Base-by-base conservation (phyloP, 148 eudicot species). In the Heliosperma pusillum region DNA sequence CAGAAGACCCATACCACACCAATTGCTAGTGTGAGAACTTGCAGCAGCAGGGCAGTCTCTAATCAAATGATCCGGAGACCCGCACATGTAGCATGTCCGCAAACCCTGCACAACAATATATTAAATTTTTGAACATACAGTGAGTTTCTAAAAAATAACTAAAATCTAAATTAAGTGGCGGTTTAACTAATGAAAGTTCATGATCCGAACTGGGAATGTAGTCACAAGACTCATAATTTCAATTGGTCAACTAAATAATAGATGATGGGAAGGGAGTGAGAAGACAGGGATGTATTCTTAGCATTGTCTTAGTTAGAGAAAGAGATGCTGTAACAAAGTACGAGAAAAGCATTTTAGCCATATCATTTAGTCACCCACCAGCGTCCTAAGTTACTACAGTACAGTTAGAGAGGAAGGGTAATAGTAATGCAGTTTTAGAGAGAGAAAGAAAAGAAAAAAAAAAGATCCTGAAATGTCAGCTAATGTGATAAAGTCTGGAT, bases 41-140 rank as follows among this genome's bases (percentile, higher is more conserved):
- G 85, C 76, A 80, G 86, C 82, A 78, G 66, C 63, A 55, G 89
- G 89, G 75, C 97, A 91, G 74, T 86, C 89, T 82, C 89, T 80
- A 59, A 89, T 83, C 78, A 91, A 83, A 86, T 91, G 93, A 76
- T 83, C 91, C 2, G 91, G 91, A 69, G 89, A 87, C 47, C 93
- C 91, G 76, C 91, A 91, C 82, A 72, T 82, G 74, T 79, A 89
- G 76, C 91, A 89, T 26, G 86, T 86, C 45, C 88, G 91, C 27
- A 57, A 77, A 60, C 78, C 88, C 92, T 91, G 84, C 69, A 62
- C 16, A 21, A 63, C 55, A 82, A 52, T 15, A 76, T 53, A 42
- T 33, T 64, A 70, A 42, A 45, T 33, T 42, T 58, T 33, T 11
- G 60, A 27, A 69, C 6, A 21, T 20, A 52, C 74, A 45, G 5